phyloP scores from a whole-genome alignment of 352 stramenopile genomes.

The Thalassiosira oceanica region DNA sequence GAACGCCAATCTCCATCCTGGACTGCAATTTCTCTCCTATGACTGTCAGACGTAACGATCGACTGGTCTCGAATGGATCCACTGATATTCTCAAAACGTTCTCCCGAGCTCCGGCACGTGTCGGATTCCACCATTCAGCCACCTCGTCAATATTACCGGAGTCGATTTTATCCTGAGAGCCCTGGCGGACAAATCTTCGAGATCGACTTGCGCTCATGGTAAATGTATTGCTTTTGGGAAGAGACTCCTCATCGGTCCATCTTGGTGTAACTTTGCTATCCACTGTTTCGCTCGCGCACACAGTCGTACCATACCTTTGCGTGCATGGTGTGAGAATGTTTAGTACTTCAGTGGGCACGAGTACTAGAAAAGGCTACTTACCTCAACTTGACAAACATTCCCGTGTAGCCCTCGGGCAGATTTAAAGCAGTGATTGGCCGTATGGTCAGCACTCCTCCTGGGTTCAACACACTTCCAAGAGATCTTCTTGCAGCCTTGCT shows the following conservation, averaged over 20 bases:
- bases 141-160: slow-evolving; percentile 41
- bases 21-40: slow-evolving; percentile 69
- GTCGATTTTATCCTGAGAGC: slow-evolving; percentile 4
- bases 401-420: slow-evolving; percentile 71
- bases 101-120: slow-evolving; percentile 21
- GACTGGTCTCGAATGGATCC: slow-evolving; percentile 76
- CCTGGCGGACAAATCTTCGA: too few species aligned
- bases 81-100: slow-evolving; percentile 77
- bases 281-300: slow-evolving; percentile 58
- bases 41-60: slow-evolving; percentile 72
- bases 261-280: slow-evolving; percentile 74
- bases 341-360: too few species aligned
- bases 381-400: slow-evolving; percentile 78
- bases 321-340: too few species aligned
- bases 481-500: slow-evolving; percentile 48
- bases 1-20: slow-evolving; percentile 73
- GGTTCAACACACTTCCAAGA: slow-evolving; percentile 46
- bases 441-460: slow-evolving; percentile 67
- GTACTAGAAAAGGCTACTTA: slow-evolving; percentile 12
- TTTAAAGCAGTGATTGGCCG: slow-evolving; percentile 76
- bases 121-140: slow-evolving; percentile 47
- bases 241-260: slow-evolving; percentile 53
- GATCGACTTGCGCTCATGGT: too few species aligned
- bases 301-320: slow-evolving; percentile 62
- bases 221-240: background rate